phyloP scores from a whole-genome alignment of 1,284 basidiomycete species.

The Farysia itapuensis region DNA sequence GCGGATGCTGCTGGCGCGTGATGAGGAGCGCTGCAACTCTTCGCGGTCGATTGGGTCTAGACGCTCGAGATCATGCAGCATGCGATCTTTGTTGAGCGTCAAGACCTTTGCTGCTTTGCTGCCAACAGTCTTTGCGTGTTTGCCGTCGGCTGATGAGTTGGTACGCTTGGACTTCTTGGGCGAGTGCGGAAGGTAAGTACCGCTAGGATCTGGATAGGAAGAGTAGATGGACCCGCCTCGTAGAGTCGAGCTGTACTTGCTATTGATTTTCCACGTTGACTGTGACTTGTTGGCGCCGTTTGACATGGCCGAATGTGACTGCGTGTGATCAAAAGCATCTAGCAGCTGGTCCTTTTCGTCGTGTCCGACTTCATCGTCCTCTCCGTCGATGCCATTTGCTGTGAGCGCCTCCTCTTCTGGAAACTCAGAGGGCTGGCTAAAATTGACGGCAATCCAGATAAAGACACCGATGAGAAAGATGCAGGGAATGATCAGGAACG shows the following conservation, averaged over 20 bases:
- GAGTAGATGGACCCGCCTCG: slow-evolving; percentile 22
- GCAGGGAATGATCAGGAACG: slow-evolving; percentile 25
- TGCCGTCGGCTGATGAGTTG: slow-evolving; percentile 3
- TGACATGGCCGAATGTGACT: slow-evolving; percentile 5
- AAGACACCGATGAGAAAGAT: slow-evolving; percentile 25
- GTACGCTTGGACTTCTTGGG: slow-evolving; percentile 8
- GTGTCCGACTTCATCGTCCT: slow-evolving; percentile 2
- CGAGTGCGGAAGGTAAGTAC: not conserved
- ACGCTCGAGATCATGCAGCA: slow-evolving; percentile 28
- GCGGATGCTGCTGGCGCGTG: slow-evolving; percentile 21
- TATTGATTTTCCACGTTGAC: slow-evolving; percentile 28
- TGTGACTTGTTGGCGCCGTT: not conserved
- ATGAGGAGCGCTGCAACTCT: slow-evolving; percentile 24
- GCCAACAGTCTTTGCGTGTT: slow-evolving; percentile 7
- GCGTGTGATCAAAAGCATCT: slow-evolving; percentile 18
- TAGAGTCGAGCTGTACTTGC: slow-evolving; percentile 30
- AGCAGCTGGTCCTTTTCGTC: slow-evolving; percentile 33
- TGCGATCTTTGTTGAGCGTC: slow-evolving; percentile 10
- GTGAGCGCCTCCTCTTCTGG: slow-evolving; percentile 8
- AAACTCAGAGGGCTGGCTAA: slow-evolving; percentile 22
- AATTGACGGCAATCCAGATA: slow-evolving; percentile 21
- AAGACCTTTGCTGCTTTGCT: slow-evolving; percentile 28
- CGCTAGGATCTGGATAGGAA: slow-evolving; percentile 18
- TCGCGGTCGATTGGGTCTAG: slow-evolving; percentile 24
- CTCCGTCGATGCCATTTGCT: slow-evolving; percentile 8